Conservation (phyloP, 257 asterid species). For the Lycium barbarum region DNA sequence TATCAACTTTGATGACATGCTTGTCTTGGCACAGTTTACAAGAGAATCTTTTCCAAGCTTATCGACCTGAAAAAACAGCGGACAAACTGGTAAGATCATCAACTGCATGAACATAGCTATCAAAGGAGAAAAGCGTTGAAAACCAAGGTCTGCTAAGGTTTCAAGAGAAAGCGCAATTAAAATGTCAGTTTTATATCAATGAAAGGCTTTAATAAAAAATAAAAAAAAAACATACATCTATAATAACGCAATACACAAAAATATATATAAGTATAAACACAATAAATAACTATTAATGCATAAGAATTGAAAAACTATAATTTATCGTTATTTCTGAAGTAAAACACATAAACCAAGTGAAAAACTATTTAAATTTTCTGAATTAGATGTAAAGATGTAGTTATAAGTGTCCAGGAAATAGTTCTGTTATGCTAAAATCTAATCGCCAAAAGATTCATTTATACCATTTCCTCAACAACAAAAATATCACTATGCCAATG, state of each 20-base stretch:
- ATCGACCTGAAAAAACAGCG: slow-evolving; percentile 66
- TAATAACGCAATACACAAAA: background rate
- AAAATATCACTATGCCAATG: background rate
- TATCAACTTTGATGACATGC: slow-evolving; percentile 97
- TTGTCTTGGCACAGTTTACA: slow-evolving; percentile 92
- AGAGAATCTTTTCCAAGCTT: slow-evolving; percentile 94
- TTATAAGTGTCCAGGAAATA: background rate
- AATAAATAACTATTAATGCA: background rate
- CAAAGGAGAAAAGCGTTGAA: background rate
- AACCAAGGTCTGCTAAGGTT: slow-evolving; percentile 3
- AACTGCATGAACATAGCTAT: background rate
- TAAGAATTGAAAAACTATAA: background rate
- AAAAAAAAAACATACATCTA: background rate
- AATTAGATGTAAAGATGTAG: background rate
- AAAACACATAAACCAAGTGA: background rate
- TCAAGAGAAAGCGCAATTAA: background rate
- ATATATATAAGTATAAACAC: background rate
- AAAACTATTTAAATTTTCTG: background rate
- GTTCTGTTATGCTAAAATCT: slow-evolving; percentile 8
- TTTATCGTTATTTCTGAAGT: background rate
- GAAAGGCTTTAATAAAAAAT: background rate
- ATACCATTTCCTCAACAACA: background rate
- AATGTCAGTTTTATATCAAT: background rate
- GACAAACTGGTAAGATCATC: background rate
- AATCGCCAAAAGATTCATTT: background rate